Percentiles rank a stretch among this genome's conserved stretches.
phyloP scores from a whole-genome alignment of 768 basidiomycete species.

The Lepiota brunneoincarnata region DNA sequence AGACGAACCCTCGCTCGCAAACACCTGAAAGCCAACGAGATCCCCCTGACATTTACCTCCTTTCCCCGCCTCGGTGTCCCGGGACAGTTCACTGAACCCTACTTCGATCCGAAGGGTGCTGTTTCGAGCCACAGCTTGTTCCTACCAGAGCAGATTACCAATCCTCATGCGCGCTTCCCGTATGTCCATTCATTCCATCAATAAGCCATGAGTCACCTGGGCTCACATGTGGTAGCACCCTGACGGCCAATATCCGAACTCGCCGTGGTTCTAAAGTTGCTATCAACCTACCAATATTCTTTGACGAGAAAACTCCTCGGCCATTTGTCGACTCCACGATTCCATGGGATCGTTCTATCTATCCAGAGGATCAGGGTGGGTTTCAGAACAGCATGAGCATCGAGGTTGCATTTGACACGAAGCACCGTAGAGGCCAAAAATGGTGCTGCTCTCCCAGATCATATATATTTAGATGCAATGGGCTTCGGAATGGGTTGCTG shows the following conservation, averaged over 20 bases:
- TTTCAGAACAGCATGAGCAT: slow-evolving; percentile 1
- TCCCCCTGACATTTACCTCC: slow-evolving; percentile 92
- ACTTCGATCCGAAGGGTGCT: slow-evolving; percentile 70
- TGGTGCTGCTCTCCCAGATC: slow-evolving; percentile 84
- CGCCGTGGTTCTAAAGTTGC: slow-evolving; percentile 91
- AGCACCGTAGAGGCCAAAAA: slow-evolving; percentile 70
- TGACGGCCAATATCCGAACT: slow-evolving; percentile 94
- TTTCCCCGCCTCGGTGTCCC: slow-evolving; percentile 89
- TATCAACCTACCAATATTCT: slow-evolving; percentile 91
- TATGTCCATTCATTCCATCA: slow-evolving; percentile 42
- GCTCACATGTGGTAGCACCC: slow-evolving; percentile 55
- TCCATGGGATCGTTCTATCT: slow-evolving; percentile 80
- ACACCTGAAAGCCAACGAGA: slow-evolving; percentile 80
- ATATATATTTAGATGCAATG: slow-evolving; percentile 99
- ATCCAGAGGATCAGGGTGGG: slow-evolving; percentile 81
- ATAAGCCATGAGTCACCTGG: slow-evolving; percentile 6
- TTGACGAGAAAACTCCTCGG: slow-evolving; percentile 82
- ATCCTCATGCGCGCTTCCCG: slow-evolving; percentile 98
- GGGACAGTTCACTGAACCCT: slow-evolving; percentile 91
- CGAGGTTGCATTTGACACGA: slow-evolving; percentile 2
- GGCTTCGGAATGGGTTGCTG: slow-evolving; percentile 99
- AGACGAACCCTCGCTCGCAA: slow-evolving; percentile 84
- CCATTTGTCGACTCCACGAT: slow-evolving; percentile 94
- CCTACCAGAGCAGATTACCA: slow-evolving; percentile 93
- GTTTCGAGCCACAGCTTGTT: slow-evolving; percentile 91